Evolutionary conservation across 2,329 filamentous ascomycete genomes (phyloP).

Genomic region (Emergomyces orientalis): DNA sequence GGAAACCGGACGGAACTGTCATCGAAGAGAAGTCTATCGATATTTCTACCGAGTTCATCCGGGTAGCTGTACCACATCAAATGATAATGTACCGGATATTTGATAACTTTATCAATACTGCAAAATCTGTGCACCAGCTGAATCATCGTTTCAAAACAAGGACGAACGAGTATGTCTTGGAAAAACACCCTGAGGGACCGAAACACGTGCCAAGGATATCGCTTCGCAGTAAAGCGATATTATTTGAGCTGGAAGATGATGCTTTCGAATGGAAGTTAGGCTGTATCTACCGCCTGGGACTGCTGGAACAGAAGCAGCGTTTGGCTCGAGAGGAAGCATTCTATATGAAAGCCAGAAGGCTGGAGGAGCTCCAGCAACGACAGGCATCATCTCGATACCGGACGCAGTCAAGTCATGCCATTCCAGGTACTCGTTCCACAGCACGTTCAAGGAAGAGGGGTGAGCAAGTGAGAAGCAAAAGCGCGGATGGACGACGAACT

Average conservation of each 20-base stretch:
- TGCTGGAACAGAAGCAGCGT: conserved; percentile 82
- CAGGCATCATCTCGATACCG: conserved; percentile 45
- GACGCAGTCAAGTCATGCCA: conserved; percentile 43
- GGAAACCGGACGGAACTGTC: conserved; percentile 53
- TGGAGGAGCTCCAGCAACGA: conserved; percentile 56
- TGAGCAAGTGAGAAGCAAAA: conserved; percentile 45
- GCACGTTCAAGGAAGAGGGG: conserved; percentile 27
- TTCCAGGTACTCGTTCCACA: conserved; percentile 30
- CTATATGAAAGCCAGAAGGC: conserved; percentile 72
- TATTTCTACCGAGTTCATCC: conserved; percentile 72
- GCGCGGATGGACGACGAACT: conserved; percentile 42
- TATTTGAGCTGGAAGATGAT: conserved; percentile 92
- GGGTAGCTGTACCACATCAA: conserved; percentile 82
- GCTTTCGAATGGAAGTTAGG: conserved; percentile 96
- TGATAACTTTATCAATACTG: conserved; percentile 83
- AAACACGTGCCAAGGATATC: conserved; percentile 82
- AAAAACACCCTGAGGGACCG: conserved; percentile 74
- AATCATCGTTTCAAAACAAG: conserved; percentile 85
- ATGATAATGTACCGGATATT: conserved; percentile 80
- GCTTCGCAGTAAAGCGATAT: conserved; percentile 65
- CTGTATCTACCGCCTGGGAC: conserved; percentile 81
- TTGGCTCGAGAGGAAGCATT: conserved; percentile 86
- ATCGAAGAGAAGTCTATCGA: conserved; percentile 76
- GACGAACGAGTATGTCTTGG: conserved; percentile 77
- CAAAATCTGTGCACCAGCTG: conserved; percentile 83